Percentiles rank a stretch among this genome's conserved stretches.
Evolutionary conservation across 1,284 basidiomycete genomes (phyloP).

Genomic region (Microbotryum scabiosae): DNA sequence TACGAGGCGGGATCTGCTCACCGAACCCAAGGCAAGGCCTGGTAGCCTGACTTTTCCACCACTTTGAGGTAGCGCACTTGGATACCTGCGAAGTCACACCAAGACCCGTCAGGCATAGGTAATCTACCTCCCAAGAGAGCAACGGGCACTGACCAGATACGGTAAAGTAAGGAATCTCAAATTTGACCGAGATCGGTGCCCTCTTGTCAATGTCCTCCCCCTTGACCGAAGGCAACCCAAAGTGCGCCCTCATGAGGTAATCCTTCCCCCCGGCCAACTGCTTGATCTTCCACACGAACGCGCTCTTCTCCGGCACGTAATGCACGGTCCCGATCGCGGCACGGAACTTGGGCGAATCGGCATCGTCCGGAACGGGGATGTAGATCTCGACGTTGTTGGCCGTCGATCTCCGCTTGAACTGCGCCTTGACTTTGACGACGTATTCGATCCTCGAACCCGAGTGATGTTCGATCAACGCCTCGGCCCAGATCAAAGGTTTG

Average conservation of each 20-base stretch:
- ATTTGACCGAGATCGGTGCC: slow-evolving; percentile 91
- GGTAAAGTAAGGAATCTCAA: slow-evolving; percentile 68
- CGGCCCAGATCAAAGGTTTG: slow-evolving; percentile 96
- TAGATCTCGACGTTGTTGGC: slow-evolving; percentile 99
- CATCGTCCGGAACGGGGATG: slow-evolving; percentile 96
- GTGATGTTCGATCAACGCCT: slow-evolving; percentile 92
- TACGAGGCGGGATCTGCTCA: slow-evolving; percentile 29
- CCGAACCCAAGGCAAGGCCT: slow-evolving; percentile 82
- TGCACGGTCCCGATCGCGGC: slow-evolving; percentile 84
- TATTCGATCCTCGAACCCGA: slow-evolving; percentile 91
- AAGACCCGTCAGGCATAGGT: too few species aligned
- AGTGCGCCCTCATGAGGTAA: slow-evolving; percentile 92
- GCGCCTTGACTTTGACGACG: slow-evolving; percentile 95
- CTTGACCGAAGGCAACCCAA: slow-evolving; percentile 81
- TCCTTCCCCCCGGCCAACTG: slow-evolving; percentile 85
- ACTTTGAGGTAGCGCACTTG: slow-evolving; percentile 96
- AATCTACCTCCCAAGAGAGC: too few species aligned
- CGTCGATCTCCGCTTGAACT: slow-evolving; percentile 92
- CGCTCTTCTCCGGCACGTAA: slow-evolving; percentile 90
- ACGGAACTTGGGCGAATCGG: slow-evolving; percentile 93
- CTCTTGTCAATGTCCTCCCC: slow-evolving; percentile 79
- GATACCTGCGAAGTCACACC: slow-evolving; percentile 51
- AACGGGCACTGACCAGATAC: slow-evolving; percentile 44
- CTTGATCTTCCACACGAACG: slow-evolving; percentile 98
- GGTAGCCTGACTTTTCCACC: slow-evolving; percentile 67